These are phyloP conservation scores for Colletotrichum sp. DNA, from an alignment of 2,329 filamentous ascomycete species.

Conservation along the genomic window DNA sequence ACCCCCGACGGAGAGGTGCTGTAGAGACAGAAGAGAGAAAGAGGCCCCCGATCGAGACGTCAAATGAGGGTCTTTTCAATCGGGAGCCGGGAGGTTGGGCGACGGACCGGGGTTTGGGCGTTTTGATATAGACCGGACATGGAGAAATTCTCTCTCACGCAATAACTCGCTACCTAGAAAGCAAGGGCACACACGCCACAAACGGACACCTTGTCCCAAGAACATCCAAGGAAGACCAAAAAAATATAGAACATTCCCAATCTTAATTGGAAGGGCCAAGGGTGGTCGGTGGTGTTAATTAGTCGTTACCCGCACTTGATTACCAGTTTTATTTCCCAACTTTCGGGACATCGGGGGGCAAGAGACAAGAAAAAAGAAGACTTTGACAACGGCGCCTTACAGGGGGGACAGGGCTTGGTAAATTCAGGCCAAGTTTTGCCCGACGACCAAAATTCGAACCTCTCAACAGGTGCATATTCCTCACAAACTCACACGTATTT, in stretches of 20 bases:
- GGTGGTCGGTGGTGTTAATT: neutral
- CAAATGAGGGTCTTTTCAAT: neutral
- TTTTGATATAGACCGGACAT: neutral
- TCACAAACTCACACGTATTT: neutral
- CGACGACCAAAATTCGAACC: neutral
- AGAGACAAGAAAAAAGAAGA: neutral
- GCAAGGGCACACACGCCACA: neutral
- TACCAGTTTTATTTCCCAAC: neutral
- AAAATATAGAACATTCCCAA: neutral
- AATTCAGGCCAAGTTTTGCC: neutral
- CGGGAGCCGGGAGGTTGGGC: neutral
- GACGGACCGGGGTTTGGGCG: neutral
- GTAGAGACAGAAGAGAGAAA: neutral
- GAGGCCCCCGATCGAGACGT: neutral
- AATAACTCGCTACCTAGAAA: neutral
- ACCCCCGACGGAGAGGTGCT: neutral
- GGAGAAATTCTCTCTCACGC: neutral
- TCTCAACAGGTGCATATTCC: neutral
- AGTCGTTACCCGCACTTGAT: neutral
- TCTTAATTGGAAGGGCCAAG: neutral
- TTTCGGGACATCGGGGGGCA: neutral
- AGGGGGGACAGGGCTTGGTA: neutral
- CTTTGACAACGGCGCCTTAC: neutral
- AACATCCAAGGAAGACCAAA: neutral
- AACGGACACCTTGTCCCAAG: neutral